These are phyloP conservation scores for Tympanopsis confertula DNA, from an alignment of 2,329 filamentous ascomycete species.

Conservation along the genomic window DNA sequence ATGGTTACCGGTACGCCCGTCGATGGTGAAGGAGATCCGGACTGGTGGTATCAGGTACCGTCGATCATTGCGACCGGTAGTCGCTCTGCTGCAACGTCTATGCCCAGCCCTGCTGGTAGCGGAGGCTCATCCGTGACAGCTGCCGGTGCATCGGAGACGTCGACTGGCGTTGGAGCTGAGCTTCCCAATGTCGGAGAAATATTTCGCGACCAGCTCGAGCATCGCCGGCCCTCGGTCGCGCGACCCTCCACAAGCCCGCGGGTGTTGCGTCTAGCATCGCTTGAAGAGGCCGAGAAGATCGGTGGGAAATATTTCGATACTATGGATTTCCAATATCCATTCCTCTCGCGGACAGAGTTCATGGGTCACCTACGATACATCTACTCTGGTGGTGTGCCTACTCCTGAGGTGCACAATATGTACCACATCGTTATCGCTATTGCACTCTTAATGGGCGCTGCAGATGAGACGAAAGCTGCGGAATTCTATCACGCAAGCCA, in stretches of 20 bases:
- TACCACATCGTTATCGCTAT: slow-evolving; percentile 24
- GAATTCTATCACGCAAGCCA: slow-evolving; percentile 21
- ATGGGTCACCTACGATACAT: slow-evolving; percentile 17
- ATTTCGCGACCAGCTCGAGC: slow-evolving; percentile 22
- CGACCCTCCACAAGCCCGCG: slow-evolving; percentile 17
- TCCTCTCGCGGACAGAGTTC: slow-evolving; percentile 19
- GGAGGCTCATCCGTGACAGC: slow-evolving; percentile 6
- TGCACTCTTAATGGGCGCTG: slow-evolving; percentile 18
- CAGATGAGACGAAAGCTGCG: slow-evolving; percentile 14
- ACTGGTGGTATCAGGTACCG: slow-evolving; percentile 24
- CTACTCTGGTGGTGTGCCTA: slow-evolving; percentile 17
- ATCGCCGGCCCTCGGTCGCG: slow-evolving; percentile 18
- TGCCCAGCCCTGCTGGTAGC: neutral
- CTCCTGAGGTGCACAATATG: slow-evolving; percentile 17
- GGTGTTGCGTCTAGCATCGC: slow-evolving; percentile 17
- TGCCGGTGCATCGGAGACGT: slow-evolving; percentile 8
- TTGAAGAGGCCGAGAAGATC: slow-evolving; percentile 19
- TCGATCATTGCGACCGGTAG: slow-evolving; percentile 16
- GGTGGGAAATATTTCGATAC: slow-evolving; percentile 21
- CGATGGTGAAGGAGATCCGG: slow-evolving; percentile 17
- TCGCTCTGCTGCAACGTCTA: slow-evolving; percentile 2
- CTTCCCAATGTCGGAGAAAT: slow-evolving; percentile 24
- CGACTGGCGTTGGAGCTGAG: slow-evolving; percentile 13
- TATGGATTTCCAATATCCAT: slow-evolving; percentile 23
- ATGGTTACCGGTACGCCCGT: slow-evolving; percentile 17